Conservation (phyloP, 73 alveolate genomes). For the Symbiodinium natans region DNA sequence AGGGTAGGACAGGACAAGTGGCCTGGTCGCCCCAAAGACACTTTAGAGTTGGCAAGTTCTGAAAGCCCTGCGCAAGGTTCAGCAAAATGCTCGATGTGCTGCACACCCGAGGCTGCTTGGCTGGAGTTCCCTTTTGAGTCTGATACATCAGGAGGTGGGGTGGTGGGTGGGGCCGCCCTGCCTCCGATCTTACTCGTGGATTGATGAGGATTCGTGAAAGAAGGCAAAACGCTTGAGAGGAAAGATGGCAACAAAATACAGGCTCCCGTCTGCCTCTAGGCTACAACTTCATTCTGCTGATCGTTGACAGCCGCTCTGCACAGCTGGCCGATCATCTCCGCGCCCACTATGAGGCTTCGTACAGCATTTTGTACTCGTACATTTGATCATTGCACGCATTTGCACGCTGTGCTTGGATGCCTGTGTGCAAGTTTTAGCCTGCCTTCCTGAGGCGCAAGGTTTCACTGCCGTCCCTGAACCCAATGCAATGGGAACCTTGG, state of each 20-base stretch:
- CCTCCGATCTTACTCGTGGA: no score
- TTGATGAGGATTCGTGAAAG: no score
- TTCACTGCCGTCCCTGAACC: conserved; percentile 70
- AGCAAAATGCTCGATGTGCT: conserved; percentile 45
- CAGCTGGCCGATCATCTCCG: conserved; percentile 31
- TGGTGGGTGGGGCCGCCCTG: no score
- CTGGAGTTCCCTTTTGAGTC: background rate
- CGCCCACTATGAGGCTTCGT: conserved; percentile 29
- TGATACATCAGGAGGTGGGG: no score
- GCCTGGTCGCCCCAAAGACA: no score
- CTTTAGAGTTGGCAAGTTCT: background rate
- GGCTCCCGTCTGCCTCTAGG: background rate
- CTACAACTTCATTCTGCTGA: conserved; percentile 37
- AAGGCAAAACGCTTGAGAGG: no score
- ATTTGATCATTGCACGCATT: no score
- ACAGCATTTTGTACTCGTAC: no score
- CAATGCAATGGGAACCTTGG: conserved; percentile 68
- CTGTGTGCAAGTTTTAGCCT: no score
- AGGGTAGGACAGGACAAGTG: no score
- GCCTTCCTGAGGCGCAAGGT: conserved; percentile 35
- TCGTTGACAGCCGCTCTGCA: conserved; percentile 69
- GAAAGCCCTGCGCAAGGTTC: background rate
- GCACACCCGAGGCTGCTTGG: conserved; percentile 16
- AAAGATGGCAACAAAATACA: no score
- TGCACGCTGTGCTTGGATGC: no score